Evolutionary conservation across 345 rosid species (phyloP).

Genomic region (Aquilaria malaccensis): DNA sequence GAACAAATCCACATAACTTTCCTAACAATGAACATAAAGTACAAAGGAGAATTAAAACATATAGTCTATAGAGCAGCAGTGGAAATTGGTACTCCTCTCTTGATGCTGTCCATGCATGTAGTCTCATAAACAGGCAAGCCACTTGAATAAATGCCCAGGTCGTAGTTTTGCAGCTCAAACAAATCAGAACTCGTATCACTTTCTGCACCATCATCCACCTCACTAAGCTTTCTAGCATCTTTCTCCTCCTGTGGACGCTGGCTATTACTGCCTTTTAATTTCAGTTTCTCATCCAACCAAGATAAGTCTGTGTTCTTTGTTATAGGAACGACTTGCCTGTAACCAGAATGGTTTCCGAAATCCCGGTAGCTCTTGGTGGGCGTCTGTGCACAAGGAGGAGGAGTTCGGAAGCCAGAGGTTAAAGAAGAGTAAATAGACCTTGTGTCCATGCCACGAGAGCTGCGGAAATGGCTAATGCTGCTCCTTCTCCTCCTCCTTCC

Average conservation of each 20-base stretch:
- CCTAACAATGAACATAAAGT: conserved; percentile 11
- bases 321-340: conserved; percentile 33
- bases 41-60: conserved; percentile 10
- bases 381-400: conserved; percentile 56
- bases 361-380: conserved; percentile 54
- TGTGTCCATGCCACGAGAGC: conserved; percentile 43
- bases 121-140: conserved; percentile 92
- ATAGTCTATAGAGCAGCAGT: conserved; percentile 26
- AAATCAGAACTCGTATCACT: conserved; percentile 97
- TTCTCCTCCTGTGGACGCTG: conserved; percentile 19
- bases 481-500: conserved; percentile 74
- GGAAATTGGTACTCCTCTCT: conserved; percentile 57
- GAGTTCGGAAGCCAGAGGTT: conserved; percentile 69
- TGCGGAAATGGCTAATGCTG: conserved; percentile 83
- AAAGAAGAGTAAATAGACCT: conserved; percentile 58
- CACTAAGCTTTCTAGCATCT: conserved; percentile 27
- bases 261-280: conserved; percentile 15
- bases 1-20: conserved; percentile 13
- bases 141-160: conserved; percentile 49
- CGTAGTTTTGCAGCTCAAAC: conserved; percentile 81
- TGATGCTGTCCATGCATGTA: conserved; percentile 63
- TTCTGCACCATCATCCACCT: conserved; percentile 57
- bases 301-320: conserved; percentile 24
- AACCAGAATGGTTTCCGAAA: conserved; percentile 42
- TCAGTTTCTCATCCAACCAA: conserved; percentile 34